Base-by-base conservation (phyloP, 768 basidiomycete genomes). In the Sporobolomyces roseus region DNA sequence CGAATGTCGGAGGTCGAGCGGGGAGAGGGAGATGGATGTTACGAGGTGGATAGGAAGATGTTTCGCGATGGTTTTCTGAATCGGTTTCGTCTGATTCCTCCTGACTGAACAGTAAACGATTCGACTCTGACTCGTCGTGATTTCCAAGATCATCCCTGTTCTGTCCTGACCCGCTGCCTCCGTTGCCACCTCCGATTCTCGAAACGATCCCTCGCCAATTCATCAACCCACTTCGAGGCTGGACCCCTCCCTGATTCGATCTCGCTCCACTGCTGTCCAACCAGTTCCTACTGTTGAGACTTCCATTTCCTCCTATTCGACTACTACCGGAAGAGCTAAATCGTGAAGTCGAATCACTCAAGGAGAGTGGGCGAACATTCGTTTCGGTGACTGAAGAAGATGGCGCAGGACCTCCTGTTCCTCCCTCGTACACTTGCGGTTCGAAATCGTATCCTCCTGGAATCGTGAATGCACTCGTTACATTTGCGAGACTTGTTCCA, bases 391-490 rank as follows among this genome's bases (percentile, higher is more conserved):
- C n/a, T n/a, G n/a, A n/a, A n/a, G n/a, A n/a, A n/a, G n/a, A n/a
- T n/a, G n/a, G n/a, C 27, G 27, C 21, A 13, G 50, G 7, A 8
- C 52, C 56, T 27, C 41, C 27, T 4, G 25, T 9, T 71, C 88
- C 87, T 75, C 87, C 88, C 77, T 90, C 89, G 38, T 85, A 83
- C 65, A 86, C 85, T 30, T 72, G 73, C 58, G 88, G 82, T 77
- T 92, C 90, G 77, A 91, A 92, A 78, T 91, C 88, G 79, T 90
- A 90, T 3, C 80, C 78, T 32, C 83, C 83, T 19, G 84, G 81
- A 33, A 81, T 41, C 45, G 23, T 21, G 12, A 7, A 21, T 6
- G 45, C 38, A 9, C n/a, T n/a, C n/a, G n/a, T n/a, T n/a, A 9
- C 38, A 41, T 9, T 41, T 9, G 38, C 38, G 38, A 17, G 17